Base-by-base conservation (phyloP, 139 green algal genomes). In the Nannochloris sp. region DNA sequence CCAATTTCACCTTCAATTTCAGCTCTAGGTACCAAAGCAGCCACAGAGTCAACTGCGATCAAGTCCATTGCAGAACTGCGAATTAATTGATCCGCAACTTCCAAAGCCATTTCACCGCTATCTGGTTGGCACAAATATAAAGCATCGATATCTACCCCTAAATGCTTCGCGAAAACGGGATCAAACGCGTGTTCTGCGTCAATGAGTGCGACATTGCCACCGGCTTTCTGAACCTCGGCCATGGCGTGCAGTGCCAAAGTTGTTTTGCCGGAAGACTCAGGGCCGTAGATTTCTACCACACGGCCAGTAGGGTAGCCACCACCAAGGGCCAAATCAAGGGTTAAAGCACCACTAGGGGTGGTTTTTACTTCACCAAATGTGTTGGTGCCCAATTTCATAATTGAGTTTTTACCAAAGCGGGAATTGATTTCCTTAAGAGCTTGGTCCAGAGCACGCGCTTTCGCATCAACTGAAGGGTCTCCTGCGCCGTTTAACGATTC, bases 141-240 rank as follows among this genome's bases (percentile, higher is more conserved):
- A 23, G 67, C 54, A 32, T 88, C 79, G 2, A 87, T 67, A 64
- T 95, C 73, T 47, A 95, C 46, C 0, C 88, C 88, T 38, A 87
- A 45, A 19, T 42, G 59, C 46, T 83, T 61, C 3, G 87, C 83
- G 64, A 96, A 98, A 4, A 65, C 65, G 7, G 80, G 75, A 77
- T 99, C 92, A 44, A 97, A 93, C 4, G 93, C 91, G 58, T 98
- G 86, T 81, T 98, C 94, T 12, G 87, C 89, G 65, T 98, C 93
- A 42, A 99, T 90, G 13, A 97, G 83, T 23, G 79, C 78, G 0
- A 77, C 83, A 15, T 55, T 83, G 15, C 81, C 89, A 24, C 84
- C 84, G 12, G 45, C 23, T 34, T 74, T 79, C 64, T 89, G 87
- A 15, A 90, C 79, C 65, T 95, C 88, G 7, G 93, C 93, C 15